Base-by-base conservation (phyloP, 306 rosid species). In the Spatholobus suberectus region DNA sequence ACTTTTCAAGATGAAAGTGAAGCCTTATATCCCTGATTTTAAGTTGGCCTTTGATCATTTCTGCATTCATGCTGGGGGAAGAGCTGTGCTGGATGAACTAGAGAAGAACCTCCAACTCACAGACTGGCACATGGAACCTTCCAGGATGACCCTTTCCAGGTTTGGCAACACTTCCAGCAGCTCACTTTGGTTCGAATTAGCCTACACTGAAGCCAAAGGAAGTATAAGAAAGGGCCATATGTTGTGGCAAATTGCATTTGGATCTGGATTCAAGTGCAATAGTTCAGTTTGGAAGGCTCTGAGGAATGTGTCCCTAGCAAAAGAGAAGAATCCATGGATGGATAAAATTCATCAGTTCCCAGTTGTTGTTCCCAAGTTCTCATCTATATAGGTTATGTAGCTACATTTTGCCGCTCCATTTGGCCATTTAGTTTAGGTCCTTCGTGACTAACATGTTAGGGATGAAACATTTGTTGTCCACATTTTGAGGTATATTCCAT, bases 91-190 rank as follows among this genome's bases (percentile, higher is more conserved):
- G 32, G 32, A 29, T 29, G 32, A 29, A 29, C n/a, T 29, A 3
- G 32, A 29, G 87, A 87, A 85, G 85, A 91, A 89, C n/a, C 82
- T 91, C 78, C 88, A 84, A 61, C 89, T 91, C 66, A 0, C 66
- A 0, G 87, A 91, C 8, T 86, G 88, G 85, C 91, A 89, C 75
- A 91, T 89, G 91, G 94, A 91, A 77, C 92, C 94, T 51, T 89
- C 94, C 37, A 89, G 91, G 66, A 89, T 91, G 92, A 89, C 92
- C 2, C 95, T 91, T 47, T 47, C 81, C 82, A 81, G 92, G 46
- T 91, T 91, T 77, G 92, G 92, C 75, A 91, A 91, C 84, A 91
- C 95, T 73, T 89, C 95, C 0, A 91, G 92, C 76, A 91, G 90
- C 84, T 87, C 95, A 5, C 88, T 89, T 1, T 91, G 92, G 95